These are phyloP conservation scores for Erysimum pusillum DNA, from an alignment of 441 rosid species.

Conservation along the genomic window DNA sequence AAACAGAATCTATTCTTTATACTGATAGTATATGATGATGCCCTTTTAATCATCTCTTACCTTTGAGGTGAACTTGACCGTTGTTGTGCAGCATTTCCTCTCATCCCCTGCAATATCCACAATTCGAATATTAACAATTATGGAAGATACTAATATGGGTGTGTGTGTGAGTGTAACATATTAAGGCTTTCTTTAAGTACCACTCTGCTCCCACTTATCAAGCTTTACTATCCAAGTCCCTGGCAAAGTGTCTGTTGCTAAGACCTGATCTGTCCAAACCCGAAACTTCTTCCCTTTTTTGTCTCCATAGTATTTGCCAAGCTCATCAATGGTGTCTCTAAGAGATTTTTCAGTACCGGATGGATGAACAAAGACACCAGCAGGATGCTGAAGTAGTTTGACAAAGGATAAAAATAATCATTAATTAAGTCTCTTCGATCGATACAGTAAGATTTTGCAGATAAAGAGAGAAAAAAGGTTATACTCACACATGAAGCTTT, in stretches of 20 bases:
- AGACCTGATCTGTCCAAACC: constrained; percentile 83
- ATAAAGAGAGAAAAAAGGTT: not conserved
- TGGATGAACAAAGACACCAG: constrained; percentile 70
- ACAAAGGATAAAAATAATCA: not conserved
- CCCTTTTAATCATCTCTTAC: constrained; percentile 46
- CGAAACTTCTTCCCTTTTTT: constrained; percentile 69
- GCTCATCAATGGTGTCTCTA: constrained; percentile 57
- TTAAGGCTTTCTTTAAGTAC: constrained; percentile 47
- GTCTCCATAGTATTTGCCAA: constrained; percentile 72
- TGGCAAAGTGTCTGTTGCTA: constrained; percentile 58
- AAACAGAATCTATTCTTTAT: not conserved
- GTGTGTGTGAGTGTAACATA: constrained; percentile 4
- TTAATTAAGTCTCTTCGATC: not conserved
- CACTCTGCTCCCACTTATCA: constrained; percentile 74
- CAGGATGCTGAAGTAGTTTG: constrained; percentile 57
- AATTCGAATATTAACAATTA: not conserved
- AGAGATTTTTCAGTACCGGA: constrained; percentile 73
- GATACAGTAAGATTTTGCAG: not conserved
- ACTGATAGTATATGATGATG: not conserved
- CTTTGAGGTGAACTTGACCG: constrained; percentile 61
- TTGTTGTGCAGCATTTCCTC: constrained; percentile 60
- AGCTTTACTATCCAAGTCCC: constrained; percentile 76
- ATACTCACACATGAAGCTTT: constrained; percentile 76
- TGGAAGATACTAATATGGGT: not conserved
- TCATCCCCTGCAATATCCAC: constrained; percentile 57